Conservation (phyloP, 2,329 filamentous ascomycete genomes). For the Onygena corvina region DNA sequence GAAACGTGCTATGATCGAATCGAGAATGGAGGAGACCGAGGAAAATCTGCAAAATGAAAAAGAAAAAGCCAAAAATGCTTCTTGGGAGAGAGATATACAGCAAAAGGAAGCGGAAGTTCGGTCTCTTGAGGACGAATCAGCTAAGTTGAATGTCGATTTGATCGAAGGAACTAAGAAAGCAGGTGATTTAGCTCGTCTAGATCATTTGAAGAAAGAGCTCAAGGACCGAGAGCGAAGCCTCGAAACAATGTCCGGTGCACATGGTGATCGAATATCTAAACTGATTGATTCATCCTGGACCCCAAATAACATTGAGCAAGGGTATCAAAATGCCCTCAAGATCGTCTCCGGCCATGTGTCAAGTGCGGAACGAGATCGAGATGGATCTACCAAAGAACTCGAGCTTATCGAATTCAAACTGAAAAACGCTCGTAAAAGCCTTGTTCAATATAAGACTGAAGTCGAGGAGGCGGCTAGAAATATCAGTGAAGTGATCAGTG, state of each 20-base stretch:
- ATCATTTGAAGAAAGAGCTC: slow-evolving; percentile 69
- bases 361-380: slow-evolving; percentile 57
- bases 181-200: slow-evolving; percentile 69
- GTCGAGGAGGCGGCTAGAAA: slow-evolving; percentile 49
- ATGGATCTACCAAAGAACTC: slow-evolving; percentile 58
- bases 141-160: slow-evolving; percentile 65
- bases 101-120: slow-evolving; percentile 54
- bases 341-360: slow-evolving; percentile 47
- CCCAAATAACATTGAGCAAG: slow-evolving; percentile 54
- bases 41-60: slow-evolving; percentile 50
- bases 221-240: slow-evolving; percentile 61
- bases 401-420: slow-evolving; percentile 66
- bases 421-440: slow-evolving; percentile 50
- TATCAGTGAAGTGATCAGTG: slow-evolving; percentile 48
- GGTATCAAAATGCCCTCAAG: slow-evolving; percentile 54
- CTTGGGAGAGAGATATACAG: slow-evolving; percentile 60
- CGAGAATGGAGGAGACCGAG: slow-evolving; percentile 58
- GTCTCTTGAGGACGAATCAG: slow-evolving; percentile 58
- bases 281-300: slow-evolving; percentile 58
- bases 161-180: slow-evolving; percentile 70
- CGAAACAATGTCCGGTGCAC: slow-evolving; percentile 63
- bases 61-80: slow-evolving; percentile 49
- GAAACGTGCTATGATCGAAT: slow-evolving; percentile 62
- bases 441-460: slow-evolving; percentile 53
- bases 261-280: slow-evolving; percentile 56